Percentiles rank a stretch among this genome's conserved stretches.
Conservation (phyloP, 371 early-diverging fungal genomes). For the Mortierella sp. region DNA sequence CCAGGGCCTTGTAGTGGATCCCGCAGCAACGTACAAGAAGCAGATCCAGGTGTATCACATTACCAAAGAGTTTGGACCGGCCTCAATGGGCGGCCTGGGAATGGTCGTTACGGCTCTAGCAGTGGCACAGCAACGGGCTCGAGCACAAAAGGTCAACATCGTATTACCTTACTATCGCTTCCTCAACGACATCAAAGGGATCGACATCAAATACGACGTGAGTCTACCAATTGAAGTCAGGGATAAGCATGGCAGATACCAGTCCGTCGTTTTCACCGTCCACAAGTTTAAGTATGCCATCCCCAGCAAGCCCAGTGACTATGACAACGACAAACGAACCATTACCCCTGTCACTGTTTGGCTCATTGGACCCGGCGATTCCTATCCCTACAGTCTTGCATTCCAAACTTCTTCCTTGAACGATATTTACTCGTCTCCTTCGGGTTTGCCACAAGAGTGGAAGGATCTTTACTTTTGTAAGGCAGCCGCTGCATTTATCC, state of each 20-base stretch:
- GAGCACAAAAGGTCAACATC: constrained; percentile 59
- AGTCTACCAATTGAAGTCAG: constrained; percentile 58
- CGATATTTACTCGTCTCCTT: constrained; percentile 62
- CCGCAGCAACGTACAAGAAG: constrained; percentile 33
- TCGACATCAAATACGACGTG: constrained; percentile 48
- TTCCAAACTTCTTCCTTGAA: constrained; percentile 56
- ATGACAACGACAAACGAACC: constrained; percentile 24
- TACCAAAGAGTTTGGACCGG: constrained; percentile 73
- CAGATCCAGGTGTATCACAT: constrained; percentile 65
- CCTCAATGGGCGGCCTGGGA: constrained; percentile 70
- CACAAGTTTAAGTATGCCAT: constrained; percentile 55
- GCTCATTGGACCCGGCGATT: constrained; percentile 63
- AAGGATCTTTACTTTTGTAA: constrained; percentile 71
- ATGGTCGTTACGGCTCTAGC: constrained; percentile 68
- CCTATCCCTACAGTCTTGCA: constrained; percentile 60
- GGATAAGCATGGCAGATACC: constrained; percentile 50
- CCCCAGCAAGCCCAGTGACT: constrained; percentile 22
- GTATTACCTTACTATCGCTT: constrained; percentile 71
- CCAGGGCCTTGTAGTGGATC: constrained; percentile 55
- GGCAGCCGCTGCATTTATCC: constrained; percentile 65
- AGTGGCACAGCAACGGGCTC: constrained; percentile 62
- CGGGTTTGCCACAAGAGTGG: constrained; percentile 71
- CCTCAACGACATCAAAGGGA: constrained; percentile 48
- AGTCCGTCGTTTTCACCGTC: constrained; percentile 59
- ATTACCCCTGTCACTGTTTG: constrained; percentile 57